These are phyloP conservation scores for Pseudogymnoascus sp. DNA, from an alignment of 2,329 filamentous ascomycete genomes.

Conservation along the genomic window DNA sequence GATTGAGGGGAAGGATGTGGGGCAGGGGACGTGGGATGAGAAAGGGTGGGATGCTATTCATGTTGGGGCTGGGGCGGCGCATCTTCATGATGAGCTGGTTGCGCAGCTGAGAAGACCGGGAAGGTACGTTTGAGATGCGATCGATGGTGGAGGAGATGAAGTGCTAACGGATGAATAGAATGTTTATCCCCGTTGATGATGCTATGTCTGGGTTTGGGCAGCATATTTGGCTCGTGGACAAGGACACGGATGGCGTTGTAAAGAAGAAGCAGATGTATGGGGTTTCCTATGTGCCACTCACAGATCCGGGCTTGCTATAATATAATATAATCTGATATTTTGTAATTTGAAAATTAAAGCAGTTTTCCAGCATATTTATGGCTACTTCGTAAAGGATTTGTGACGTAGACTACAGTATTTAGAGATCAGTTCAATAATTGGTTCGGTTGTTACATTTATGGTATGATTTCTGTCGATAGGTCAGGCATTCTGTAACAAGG, in stretches of 20 bases:
- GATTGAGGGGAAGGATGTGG: conserved; percentile 28
- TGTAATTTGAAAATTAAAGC: neutral
- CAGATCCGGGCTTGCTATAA: conserved; percentile 42
- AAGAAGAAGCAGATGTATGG: conserved; percentile 56
- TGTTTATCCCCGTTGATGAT: conserved; percentile 71
- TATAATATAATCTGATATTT: neutral
- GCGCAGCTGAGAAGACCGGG: conserved; percentile 74
- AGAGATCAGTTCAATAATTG: neutral
- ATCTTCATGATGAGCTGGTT: conserved; percentile 63
- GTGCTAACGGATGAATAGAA: conserved; percentile 30
- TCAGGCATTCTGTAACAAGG: neutral
- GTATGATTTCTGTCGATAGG: neutral
- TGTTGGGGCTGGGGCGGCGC: conserved; percentile 76
- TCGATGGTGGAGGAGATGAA: neutral
- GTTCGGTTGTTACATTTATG: neutral
- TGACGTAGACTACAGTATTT: neutral
- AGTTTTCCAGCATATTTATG: neutral
- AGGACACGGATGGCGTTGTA: conserved; percentile 56
- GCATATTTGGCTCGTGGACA: conserved; percentile 67
- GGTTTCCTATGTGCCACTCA: conserved; percentile 70
- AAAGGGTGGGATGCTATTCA: conserved; percentile 85
- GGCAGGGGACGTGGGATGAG: conserved; percentile 36
- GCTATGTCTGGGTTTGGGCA: conserved; percentile 42
- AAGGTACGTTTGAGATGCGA: conserved; percentile 32
- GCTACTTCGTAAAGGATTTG: neutral